A percentile compares a stretch with the other conserved stretches of the same genome.
Evolutionary conservation across 2,329 filamentous ascomycete genomes (phyloP).

Genomic region (Xylariaceae sp.): DNA sequence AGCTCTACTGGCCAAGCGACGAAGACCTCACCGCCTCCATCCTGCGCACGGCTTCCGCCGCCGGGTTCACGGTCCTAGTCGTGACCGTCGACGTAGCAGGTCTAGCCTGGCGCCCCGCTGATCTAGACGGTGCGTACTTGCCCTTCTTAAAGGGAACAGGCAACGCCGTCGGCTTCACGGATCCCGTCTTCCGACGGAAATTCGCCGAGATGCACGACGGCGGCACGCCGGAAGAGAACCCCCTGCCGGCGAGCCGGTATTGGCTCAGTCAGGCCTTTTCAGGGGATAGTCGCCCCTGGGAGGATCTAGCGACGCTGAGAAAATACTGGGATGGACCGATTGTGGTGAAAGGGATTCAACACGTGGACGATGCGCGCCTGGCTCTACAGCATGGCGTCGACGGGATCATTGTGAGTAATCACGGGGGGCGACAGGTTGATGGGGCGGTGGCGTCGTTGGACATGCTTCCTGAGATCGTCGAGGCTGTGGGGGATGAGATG

Average conservation of each 20-base stretch:
- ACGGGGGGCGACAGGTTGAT: constrained; percentile 53
- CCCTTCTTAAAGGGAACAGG: constrained; percentile 57
- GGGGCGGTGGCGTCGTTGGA: constrained; percentile 50
- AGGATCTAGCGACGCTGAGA: constrained; percentile 24
- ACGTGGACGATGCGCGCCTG: constrained; percentile 26
- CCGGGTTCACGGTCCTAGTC: constrained; percentile 60
- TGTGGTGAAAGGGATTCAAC: constrained; percentile 33
- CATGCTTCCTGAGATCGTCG: constrained; percentile 54
- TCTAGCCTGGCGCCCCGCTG: constrained; percentile 62
- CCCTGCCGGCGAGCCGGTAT: constrained; percentile 31
- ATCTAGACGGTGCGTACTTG: constrained; percentile 58
- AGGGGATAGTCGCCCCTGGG: constrained; percentile 25
- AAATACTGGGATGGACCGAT: constrained; percentile 28
- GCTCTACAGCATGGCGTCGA: constrained; percentile 21
- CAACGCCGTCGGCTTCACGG: constrained; percentile 57
- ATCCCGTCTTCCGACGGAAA: constrained; percentile 58
- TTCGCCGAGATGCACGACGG: constrained; percentile 47
- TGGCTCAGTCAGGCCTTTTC: constrained; percentile 28
- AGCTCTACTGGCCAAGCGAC: constrained; percentile 67
- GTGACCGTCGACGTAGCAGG: constrained; percentile 69
- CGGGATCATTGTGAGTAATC: constrained; percentile 51
- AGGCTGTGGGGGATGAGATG: constrained; percentile 54
- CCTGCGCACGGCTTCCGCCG: constrained; percentile 53
- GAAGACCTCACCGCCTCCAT: constrained; percentile 61
- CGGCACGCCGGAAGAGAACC: constrained; percentile 42